These are phyloP conservation scores for Acorus calamus DNA, from an alignment of 106 monocot genomes.

Conservation along the genomic window DNA sequence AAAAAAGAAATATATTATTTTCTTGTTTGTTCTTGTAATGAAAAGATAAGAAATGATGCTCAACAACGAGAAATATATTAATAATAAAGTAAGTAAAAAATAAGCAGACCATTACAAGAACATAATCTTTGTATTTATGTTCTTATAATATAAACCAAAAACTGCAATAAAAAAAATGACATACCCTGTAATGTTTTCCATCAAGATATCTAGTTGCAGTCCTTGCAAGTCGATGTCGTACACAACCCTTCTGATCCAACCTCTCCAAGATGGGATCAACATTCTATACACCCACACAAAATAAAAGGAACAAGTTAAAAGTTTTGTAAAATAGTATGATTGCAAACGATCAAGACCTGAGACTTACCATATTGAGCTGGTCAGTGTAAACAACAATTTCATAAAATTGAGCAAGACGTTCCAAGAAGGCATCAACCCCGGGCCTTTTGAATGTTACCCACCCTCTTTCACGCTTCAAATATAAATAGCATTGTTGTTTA, in stretches of 20 bases:
- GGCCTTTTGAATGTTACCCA: conserved; percentile 98
- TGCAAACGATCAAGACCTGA: background rate
- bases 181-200: conserved; percentile 97
- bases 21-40: too few relatives aligned
- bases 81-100: too few relatives aligned
- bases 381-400: conserved; percentile 97
- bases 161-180: background rate
- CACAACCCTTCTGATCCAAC: conserved; percentile 82
- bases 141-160: background rate
- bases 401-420: conserved; percentile 91
- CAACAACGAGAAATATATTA: too few relatives aligned
- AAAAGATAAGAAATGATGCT: too few relatives aligned
- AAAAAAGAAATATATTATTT: too few relatives aligned
- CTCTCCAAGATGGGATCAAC: conserved; percentile 95
- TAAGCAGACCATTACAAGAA: background rate
- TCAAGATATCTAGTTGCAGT: conserved; percentile 78
- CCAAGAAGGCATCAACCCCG: conserved; percentile 91
- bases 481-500: background rate
- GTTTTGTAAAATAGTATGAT: background rate
- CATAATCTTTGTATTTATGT: background rate
- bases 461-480: conserved; percentile 82
- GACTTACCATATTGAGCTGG: conserved; percentile 80
- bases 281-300: conserved; percentile 34
- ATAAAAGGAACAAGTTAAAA: conserved; percentile 1
- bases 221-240: conserved; percentile 85